Evolutionary conservation across 306 rosid genomes (phyloP), one percentile per base, ranked within the genome.

Genomic region (Citrullus colocynthis): DNA sequence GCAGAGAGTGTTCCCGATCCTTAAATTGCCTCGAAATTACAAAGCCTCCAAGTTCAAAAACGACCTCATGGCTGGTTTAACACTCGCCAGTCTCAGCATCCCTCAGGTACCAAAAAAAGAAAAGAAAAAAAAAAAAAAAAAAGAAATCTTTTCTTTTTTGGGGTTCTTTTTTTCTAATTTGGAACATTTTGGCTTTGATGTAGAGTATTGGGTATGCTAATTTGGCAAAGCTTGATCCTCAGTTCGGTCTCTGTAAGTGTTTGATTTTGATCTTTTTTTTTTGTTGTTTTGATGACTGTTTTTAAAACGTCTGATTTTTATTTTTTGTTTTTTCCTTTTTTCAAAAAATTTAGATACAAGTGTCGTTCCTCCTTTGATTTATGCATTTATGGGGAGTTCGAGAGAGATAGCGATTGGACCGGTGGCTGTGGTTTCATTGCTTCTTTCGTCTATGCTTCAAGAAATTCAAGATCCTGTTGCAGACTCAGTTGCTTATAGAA

Each of bases 191-290:
- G 60, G 12, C 28, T 80, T 54, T 71, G 45, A 34, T 84, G 83
- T 91, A 93, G 98, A 91, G 98, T 83, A 93, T 93, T 77, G 97
- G 96, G 78, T 93, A 93, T 85, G 98, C 97, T 78, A 87, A 69
- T 84, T 86, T 93, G 57, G 98, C 97, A 55, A 88, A 79, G 80
- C 91, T 93, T 77, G 97, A 91, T 81, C 98, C 98, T 49, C 90
- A 91, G 79, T 91, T 90, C 77, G 98, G 98, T 70, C 76, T 93
- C 7, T 93, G 98, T 93, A 85, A 79, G 97, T 86, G 15, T 65
- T 37, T 17, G 16, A 1, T 78, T 70, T 61, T 9, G 16, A 61
- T 61, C 10, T 2, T 10, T 24, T 6, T 2, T 10, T 24, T 9
- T 42, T 12, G 14, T 65, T 36, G 3, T 37, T 65, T 9, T 39